Evolutionary conservation across 2,329 filamentous ascomycete genomes (phyloP).

Genomic region (Curvularia lunata): DNA sequence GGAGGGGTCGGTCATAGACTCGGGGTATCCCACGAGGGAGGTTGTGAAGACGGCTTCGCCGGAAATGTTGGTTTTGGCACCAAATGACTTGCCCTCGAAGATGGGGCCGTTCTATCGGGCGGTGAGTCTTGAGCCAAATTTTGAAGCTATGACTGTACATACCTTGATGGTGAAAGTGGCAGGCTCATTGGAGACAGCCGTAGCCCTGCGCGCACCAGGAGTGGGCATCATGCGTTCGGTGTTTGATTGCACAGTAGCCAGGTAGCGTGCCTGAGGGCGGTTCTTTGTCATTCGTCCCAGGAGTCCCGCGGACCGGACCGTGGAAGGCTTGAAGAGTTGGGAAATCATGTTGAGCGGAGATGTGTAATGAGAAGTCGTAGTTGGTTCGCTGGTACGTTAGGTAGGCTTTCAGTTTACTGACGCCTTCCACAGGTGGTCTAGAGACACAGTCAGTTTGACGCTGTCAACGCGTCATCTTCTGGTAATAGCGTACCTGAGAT

Average conservation of each 20-base stretch:
- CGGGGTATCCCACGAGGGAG: slow-evolving; percentile 95
- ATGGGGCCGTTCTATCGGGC: slow-evolving; percentile 80
- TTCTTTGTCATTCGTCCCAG: slow-evolving; percentile 57
- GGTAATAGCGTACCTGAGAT: slow-evolving; percentile 62
- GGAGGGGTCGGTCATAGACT: slow-evolving; percentile 76
- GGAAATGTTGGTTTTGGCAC: slow-evolving; percentile 94
- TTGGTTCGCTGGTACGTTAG: slow-evolving; percentile 23
- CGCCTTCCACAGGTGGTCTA: slow-evolving; percentile 72
- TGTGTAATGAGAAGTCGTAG: slow-evolving; percentile 29
- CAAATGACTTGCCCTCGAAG: slow-evolving; percentile 95
- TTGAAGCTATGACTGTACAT: slow-evolving; percentile 44
- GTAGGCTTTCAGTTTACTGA: slow-evolving; percentile 62
- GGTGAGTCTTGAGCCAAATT: slow-evolving; percentile 40
- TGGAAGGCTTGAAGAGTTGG: slow-evolving; percentile 61
- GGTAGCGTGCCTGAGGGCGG: slow-evolving; percentile 56
- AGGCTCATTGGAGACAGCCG: slow-evolving; percentile 73
- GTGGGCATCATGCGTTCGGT: slow-evolving; percentile 72
- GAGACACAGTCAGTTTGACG: slow-evolving; percentile 32
- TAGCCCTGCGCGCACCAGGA: slow-evolving; percentile 61
- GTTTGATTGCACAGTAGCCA: slow-evolving; percentile 73
- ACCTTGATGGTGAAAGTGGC: slow-evolving; percentile 95
- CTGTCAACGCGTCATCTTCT: slow-evolving; percentile 21
- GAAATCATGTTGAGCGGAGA: slow-evolving; percentile 58
- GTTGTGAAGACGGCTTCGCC: slow-evolving; percentile 99
- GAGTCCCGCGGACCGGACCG: slow-evolving; percentile 51